phyloP scores from a whole-genome alignment of 805 yeast genomes.

The Cyberlindnera petersonii region DNA sequence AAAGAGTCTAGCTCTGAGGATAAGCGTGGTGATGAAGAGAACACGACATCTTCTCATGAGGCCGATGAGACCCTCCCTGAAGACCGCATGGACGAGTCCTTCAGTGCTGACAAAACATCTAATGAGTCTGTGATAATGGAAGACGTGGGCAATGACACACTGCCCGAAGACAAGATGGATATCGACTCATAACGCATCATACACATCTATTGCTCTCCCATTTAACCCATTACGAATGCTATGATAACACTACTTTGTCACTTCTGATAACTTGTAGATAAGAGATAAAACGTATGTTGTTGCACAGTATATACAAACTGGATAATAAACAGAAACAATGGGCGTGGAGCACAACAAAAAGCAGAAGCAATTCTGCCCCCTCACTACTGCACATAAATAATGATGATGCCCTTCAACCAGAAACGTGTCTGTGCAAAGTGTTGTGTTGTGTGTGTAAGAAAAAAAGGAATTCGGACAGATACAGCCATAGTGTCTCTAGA shows the following conservation, averaged over 20 bases:
- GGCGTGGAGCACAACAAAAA: constrained; percentile 1
- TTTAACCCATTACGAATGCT: too few species aligned
- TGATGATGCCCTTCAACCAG: constrained; percentile 6
- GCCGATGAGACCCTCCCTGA: constrained; percentile 11
- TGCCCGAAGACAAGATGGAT: constrained; percentile 26
- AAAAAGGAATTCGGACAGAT: background rate
- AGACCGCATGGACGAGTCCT: constrained; percentile 23
- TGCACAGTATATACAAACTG: constrained; percentile 16
- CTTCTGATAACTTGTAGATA: too few species aligned
- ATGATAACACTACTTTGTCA: too few species aligned
- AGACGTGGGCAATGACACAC: constrained; percentile 13
- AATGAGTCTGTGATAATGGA: constrained; percentile 9
- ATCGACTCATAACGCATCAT: constrained; percentile 12
- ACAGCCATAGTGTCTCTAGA: background rate
- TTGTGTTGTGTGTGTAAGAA: background rate
- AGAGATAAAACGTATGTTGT: constrained; percentile 13
- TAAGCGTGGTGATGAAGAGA: too few species aligned
- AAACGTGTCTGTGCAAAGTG: background rate
- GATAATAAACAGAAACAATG: constrained; percentile 4
- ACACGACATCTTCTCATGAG: background rate
- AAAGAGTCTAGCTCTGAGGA: too few species aligned
- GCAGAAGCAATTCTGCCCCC: background rate
- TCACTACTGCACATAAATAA: constrained; percentile 5
- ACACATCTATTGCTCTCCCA: too few species aligned
- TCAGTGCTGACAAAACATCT: constrained; percentile 26